These are phyloP conservation scores for Kodamaea neixiangensis DNA, from an alignment of 805 yeast genomes.

Conservation along the genomic window DNA sequence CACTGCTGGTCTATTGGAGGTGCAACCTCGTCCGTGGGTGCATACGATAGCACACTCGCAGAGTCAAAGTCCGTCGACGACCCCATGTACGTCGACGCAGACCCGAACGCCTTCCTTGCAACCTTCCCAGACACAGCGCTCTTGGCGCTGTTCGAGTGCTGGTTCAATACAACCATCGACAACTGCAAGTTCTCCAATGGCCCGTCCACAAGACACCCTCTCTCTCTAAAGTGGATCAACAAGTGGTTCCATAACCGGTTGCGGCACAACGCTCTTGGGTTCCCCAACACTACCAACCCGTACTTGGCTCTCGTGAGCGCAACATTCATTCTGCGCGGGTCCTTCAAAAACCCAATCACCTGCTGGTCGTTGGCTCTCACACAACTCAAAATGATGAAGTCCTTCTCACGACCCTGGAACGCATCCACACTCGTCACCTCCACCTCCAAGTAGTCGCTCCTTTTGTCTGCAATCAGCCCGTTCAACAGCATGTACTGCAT, in stretches of 20 bases:
- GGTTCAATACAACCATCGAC: slow-evolving; percentile 56
- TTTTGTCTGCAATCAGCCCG: slow-evolving; percentile 57
- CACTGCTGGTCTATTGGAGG: slow-evolving; percentile 17
- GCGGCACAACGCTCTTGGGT: slow-evolving; percentile 72
- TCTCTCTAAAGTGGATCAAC: slow-evolving; percentile 75
- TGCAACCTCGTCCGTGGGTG: slow-evolving; percentile 1
- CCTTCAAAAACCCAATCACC: slow-evolving; percentile 44
- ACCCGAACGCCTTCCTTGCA: slow-evolving; percentile 12
- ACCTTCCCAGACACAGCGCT: background rate
- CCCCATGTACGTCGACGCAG: slow-evolving; percentile 14
- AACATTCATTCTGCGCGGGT: slow-evolving; percentile 46
- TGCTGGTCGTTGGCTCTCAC: slow-evolving; percentile 45
- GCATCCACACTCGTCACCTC: slow-evolving; percentile 84
- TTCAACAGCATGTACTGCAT: slow-evolving; percentile 75
- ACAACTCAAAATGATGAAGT: slow-evolving; percentile 44
- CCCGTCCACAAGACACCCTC: slow-evolving; percentile 89
- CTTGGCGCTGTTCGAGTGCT: background rate
- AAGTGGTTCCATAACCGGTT: slow-evolving; percentile 79
- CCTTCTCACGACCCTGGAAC: slow-evolving; percentile 58
- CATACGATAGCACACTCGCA: slow-evolving; percentile 30
- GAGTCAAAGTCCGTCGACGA: slow-evolving; percentile 25
- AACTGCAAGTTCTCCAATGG: slow-evolving; percentile 76
- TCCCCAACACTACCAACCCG: slow-evolving; percentile 66
- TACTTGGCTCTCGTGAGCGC: slow-evolving; percentile 47
- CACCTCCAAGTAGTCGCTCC: slow-evolving; percentile 64